Evolutionary conservation across 495 filamentous ascomycete species (phyloP).

Genomic region (Podospora fimiseda): DNA sequence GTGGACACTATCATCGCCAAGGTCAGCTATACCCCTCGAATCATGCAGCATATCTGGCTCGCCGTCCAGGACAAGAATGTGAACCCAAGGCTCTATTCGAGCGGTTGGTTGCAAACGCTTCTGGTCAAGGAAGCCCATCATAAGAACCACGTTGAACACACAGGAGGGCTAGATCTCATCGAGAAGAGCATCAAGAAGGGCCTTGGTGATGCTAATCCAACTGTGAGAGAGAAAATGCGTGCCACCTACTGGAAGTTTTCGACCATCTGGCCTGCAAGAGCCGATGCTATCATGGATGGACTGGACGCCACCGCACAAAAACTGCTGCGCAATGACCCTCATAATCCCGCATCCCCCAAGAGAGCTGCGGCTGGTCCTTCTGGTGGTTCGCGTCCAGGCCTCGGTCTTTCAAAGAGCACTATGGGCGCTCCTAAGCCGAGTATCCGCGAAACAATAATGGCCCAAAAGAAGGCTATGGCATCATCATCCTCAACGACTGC

Average conservation of each 20-base stretch:
- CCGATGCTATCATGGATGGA: slow-evolving; percentile 65
- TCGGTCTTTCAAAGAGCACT: slow-evolving; percentile 54
- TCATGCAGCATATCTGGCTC: slow-evolving; percentile 74
- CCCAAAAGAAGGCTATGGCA: slow-evolving; percentile 64
- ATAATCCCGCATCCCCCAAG: slow-evolving; percentile 66
- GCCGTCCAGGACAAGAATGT: slow-evolving; percentile 91
- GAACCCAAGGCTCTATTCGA: slow-evolving; percentile 66
- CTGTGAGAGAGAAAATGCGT: slow-evolving; percentile 76
- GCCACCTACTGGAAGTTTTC: slow-evolving; percentile 79
- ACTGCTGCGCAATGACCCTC: slow-evolving; percentile 68
- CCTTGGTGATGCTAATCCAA: slow-evolving; percentile 77
- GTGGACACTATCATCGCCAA: slow-evolving; percentile 69
- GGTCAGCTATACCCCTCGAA: slow-evolving; percentile 67
- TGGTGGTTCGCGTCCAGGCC: slow-evolving; percentile 40
- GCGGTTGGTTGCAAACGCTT: slow-evolving; percentile 78
- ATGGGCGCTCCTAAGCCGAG: slow-evolving; percentile 54
- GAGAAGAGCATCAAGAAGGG: slow-evolving; percentile 87
- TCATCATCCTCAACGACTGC: slow-evolving; percentile 16
- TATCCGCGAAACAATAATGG: slow-evolving; percentile 68
- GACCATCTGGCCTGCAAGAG: slow-evolving; percentile 66
- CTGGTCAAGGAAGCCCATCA: slow-evolving; percentile 71
- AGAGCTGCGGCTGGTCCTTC: slow-evolving; percentile 33
- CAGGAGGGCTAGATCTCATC: slow-evolving; percentile 70
- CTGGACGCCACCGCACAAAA: slow-evolving; percentile 70
- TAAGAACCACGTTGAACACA: slow-evolving; percentile 75